Percentiles rank a stretch among this genome's conserved stretches.
Conservation (phyloP, 2,329 filamentous ascomycete genomes). For the Claviceps africana region DNA sequence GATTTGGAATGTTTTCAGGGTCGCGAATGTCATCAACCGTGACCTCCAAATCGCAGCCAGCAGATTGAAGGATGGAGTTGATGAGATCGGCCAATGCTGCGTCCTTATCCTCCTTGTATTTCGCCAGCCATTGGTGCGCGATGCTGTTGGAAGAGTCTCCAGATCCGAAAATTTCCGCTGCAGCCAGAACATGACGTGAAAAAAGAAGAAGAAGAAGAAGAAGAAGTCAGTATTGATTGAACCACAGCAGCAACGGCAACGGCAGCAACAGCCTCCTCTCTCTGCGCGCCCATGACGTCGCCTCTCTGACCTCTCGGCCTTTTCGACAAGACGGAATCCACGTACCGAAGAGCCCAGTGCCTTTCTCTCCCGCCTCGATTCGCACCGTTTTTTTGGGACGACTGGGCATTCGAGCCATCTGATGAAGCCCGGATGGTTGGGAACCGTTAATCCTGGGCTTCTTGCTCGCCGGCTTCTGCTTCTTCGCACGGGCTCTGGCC, state of each 20-base stretch:
- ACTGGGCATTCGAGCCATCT: slow-evolving; percentile 32
- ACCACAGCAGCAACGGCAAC: too few species aligned
- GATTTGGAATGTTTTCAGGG: slow-evolving; percentile 69
- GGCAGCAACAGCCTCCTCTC: too few species aligned
- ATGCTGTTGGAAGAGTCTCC: slow-evolving; percentile 42
- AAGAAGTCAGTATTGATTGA: neutral
- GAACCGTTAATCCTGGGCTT: slow-evolving; percentile 50
- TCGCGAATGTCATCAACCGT: slow-evolving; percentile 76
- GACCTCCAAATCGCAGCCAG: slow-evolving; percentile 70
- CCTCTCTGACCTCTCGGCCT: too few species aligned
- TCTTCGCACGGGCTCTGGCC: slow-evolving; percentile 33
- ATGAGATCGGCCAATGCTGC: slow-evolving; percentile 47
- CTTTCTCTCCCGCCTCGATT: slow-evolving; percentile 35
- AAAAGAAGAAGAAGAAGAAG: neutral
- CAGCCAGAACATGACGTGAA: slow-evolving; percentile 6
- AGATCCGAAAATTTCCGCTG: slow-evolving; percentile 51
- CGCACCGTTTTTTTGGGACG: slow-evolving; percentile 42
- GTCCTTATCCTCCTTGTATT: slow-evolving; percentile 40
- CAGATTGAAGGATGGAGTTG: slow-evolving; percentile 53
- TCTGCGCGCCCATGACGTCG: neutral
- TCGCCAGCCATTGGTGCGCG: slow-evolving; percentile 45
- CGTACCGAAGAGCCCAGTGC: slow-evolving; percentile 43
- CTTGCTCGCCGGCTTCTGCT: slow-evolving; percentile 48
- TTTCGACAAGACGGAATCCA: neutral
- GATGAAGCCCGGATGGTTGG: slow-evolving; percentile 21